These are phyloP conservation scores for Claviceps paspali DNA, from an alignment of 2,329 filamentous ascomycete species.

Conservation along the genomic window DNA sequence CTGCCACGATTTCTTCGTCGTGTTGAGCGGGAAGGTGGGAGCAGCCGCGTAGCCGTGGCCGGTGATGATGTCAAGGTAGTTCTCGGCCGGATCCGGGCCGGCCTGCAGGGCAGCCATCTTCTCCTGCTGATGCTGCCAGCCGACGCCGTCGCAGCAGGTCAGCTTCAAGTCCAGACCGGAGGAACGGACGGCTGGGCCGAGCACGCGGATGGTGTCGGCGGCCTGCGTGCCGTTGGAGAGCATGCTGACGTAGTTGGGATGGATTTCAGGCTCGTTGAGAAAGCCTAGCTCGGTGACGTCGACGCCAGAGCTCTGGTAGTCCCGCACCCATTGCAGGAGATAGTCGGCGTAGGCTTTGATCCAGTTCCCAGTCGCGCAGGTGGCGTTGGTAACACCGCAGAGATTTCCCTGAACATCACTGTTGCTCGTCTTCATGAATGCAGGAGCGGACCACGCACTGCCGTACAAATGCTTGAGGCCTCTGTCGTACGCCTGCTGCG, in stretches of 20 bases:
- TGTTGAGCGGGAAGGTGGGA: neutral
- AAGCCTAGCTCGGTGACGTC: neutral
- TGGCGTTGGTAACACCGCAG: neutral
- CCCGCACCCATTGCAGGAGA: neutral
- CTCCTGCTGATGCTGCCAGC: neutral
- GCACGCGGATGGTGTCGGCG: neutral
- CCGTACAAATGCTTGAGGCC: neutral
- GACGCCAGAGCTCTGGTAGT: neutral
- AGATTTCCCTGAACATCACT: neutral
- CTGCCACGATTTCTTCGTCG: neutral
- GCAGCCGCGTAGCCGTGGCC: neutral
- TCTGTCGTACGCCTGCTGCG: neutral
- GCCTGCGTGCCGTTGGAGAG: neutral
- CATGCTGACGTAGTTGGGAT: neutral
- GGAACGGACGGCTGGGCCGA: neutral
- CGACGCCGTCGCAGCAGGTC: neutral
- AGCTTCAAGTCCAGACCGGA: neutral
- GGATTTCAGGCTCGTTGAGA: neutral
- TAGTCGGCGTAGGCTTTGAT: neutral
- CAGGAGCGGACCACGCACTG: neutral
- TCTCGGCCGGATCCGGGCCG: neutral
- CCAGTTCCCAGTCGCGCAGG: neutral
- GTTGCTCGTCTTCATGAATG: neutral
- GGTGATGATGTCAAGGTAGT: neutral
- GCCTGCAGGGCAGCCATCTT: neutral